Percentiles rank a stretch among this genome's conserved stretches.
These are phyloP conservation scores for Termitomyces sp. DNA, from an alignment of 768 basidiomycete genomes.

Conservation along the genomic window DNA sequence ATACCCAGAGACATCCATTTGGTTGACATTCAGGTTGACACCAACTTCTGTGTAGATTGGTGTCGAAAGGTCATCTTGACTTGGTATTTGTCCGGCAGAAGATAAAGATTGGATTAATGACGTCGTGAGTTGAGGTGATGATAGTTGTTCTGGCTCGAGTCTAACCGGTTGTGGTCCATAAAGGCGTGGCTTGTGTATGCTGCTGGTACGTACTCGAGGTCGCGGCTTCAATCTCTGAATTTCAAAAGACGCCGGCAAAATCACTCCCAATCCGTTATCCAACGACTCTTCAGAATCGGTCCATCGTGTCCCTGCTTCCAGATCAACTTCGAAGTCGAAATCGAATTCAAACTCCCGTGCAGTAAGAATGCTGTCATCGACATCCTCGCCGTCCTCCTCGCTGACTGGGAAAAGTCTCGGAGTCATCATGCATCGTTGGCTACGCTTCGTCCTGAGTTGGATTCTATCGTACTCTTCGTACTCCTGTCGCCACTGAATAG, in stretches of 20 bases:
- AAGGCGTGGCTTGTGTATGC: constrained; percentile 24
- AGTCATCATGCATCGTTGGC: constrained; percentile 11
- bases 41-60: constrained; percentile 17
- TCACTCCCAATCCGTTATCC: background rate
- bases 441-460: constrained; percentile 6
- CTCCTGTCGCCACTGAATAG: constrained; percentile 4
- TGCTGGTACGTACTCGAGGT: constrained; percentile 28
- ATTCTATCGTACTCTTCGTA: constrained; percentile 15
- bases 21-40: constrained; percentile 14
- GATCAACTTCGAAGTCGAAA: constrained; percentile 22
- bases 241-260: constrained; percentile 14
- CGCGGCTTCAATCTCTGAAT: constrained; percentile 22
- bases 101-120: constrained; percentile 18
- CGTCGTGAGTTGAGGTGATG: constrained; percentile 6
- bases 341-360: constrained; percentile 27
- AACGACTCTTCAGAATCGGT: constrained; percentile 10
- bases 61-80: constrained; percentile 9
- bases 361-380: constrained; percentile 18
- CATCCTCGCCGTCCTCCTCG: constrained; percentile 25
- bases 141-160: background rate
- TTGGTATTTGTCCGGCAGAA: background rate
- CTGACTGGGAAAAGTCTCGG: constrained; percentile 33
- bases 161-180: constrained; percentile 12
- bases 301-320: constrained; percentile 20
- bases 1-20: constrained; percentile 13